These are phyloP conservation scores for Letharia lupina DNA, from an alignment of 495 filamentous ascomycete genomes.

Conservation along the genomic window DNA sequence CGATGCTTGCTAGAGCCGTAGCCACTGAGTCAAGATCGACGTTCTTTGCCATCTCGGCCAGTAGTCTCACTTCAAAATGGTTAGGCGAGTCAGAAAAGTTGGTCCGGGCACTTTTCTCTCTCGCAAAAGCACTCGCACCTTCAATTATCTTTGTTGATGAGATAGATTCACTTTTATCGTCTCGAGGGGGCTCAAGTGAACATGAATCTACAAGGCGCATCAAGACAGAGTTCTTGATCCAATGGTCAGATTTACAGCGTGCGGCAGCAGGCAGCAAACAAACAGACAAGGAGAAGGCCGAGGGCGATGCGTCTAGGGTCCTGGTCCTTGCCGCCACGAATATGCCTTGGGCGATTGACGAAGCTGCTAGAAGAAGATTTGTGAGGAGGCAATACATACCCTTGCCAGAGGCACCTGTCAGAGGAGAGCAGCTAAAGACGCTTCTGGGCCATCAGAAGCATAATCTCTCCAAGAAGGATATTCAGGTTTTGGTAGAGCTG, in stretches of 20 bases:
- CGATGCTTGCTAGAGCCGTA: slow-evolving; percentile 92
- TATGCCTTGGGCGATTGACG: slow-evolving; percentile 95
- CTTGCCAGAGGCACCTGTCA: slow-evolving; percentile 73
- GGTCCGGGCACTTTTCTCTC: slow-evolving; percentile 91
- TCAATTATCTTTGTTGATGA: slow-evolving; percentile 99
- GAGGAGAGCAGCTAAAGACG: slow-evolving; percentile 65
- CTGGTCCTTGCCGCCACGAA: slow-evolving; percentile 95
- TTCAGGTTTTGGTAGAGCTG: slow-evolving; percentile 63
- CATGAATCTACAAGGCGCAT: slow-evolving; percentile 90
- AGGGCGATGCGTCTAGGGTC: slow-evolving; percentile 84
- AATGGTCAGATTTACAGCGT: slow-evolving; percentile 89
- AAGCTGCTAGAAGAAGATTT: slow-evolving; percentile 85
- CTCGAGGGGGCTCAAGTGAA: slow-evolving; percentile 73
- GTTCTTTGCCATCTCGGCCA: slow-evolving; percentile 95
- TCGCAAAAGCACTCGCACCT: slow-evolving; percentile 96
- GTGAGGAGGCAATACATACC: slow-evolving; percentile 95
- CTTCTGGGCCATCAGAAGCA: slow-evolving; percentile 85
- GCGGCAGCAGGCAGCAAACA: slow-evolving; percentile 82
- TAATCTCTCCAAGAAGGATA: slow-evolving; percentile 62
- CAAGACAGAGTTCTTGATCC: slow-evolving; percentile 96
- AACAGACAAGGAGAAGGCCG: slow-evolving; percentile 54
- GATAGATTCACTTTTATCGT: slow-evolving; percentile 88
- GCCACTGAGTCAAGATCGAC: slow-evolving; percentile 92
- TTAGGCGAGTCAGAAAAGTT: slow-evolving; percentile 96
- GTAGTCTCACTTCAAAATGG: slow-evolving; percentile 90